Base-by-base conservation (phyloP, 2,329 filamentous ascomycete species). In the Furcasterigmium furcatum region DNA sequence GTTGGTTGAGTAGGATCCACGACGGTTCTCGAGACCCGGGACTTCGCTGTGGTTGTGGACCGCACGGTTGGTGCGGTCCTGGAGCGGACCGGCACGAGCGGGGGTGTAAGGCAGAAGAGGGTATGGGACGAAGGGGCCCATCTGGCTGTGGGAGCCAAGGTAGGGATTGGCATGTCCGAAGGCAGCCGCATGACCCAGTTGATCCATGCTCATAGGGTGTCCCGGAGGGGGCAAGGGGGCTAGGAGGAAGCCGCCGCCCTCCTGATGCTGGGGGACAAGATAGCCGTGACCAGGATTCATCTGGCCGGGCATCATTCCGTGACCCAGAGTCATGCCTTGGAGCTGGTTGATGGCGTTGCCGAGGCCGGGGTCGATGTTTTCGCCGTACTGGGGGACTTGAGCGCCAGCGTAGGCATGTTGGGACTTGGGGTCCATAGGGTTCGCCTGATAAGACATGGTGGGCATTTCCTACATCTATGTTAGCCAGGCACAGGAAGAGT, bases 1-100 rank as follows among this genome's bases (percentile, higher is more conserved):
- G 4, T 76, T 85, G 22, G 82, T 85, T 2, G 82, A 85, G 62
- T 85, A 85, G 3, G 82, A 85, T 14, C 79, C 80, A 43, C 82
- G 80, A 20, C 82, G 81, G 48, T 85, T 84, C 54, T 85, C 81
- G 24, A 85, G 68, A 25, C 72, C 77, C 16, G 82, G 82, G 43
- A 84, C 76, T 29, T 84, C 77, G 22, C 72, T 70, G 41, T 73
- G 71, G 13, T 61, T 65, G 6, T 43, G 41, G 19, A 14, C 30
- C 16, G 30, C 41, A 55, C 65, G 67, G 27, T 77, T 73, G 41
- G 70, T 63, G 25, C 73, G 76, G 48, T 75, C 70, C 34, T 71
- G 67, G 16, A 68, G 60, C 8, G 64, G 60, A 25, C 66, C 62
- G 25, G 71, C 58, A 16, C 77, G 74, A n/a, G 71, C 74, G 18